A percentile compares a stretch with the other conserved stretches of the same genome.
phyloP scores from a whole-genome alignment of 345 rosid genomes.

The Arabidopsis suecica region DNA sequence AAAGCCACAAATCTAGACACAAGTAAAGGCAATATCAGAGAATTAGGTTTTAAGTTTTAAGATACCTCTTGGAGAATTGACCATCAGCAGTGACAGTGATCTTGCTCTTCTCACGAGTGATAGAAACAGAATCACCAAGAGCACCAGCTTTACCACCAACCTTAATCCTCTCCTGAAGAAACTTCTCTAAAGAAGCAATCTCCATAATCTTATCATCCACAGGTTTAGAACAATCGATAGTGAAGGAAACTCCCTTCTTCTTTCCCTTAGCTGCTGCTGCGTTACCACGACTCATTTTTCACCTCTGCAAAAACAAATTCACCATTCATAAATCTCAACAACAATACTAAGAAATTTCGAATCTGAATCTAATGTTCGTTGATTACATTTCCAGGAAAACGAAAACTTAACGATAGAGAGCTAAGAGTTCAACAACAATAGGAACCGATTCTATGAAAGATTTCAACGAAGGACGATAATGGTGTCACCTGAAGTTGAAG shows the following conservation, averaged over 20 bases:
- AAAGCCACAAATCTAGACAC: not conserved
- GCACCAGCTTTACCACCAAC: conserved; percentile 82
- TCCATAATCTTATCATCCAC: conserved; percentile 58
- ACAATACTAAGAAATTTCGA: not conserved
- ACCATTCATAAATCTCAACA: not conserved
- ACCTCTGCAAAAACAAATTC: conserved; percentile 9
- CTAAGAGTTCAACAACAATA: not conserved
- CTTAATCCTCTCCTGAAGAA: conserved; percentile 80
- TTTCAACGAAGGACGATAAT: not conserved
- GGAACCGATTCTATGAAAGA: not conserved
- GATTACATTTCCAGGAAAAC: not conserved
- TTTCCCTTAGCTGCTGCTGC: conserved; percentile 40
- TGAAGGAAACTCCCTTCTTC: conserved; percentile 49
- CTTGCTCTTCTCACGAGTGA: conserved; percentile 66
- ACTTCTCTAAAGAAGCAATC: conserved; percentile 72
- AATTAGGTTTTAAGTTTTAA: not conserved
- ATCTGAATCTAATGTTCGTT: not conserved
- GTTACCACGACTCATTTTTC: conserved; percentile 46
- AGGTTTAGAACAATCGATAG: conserved; percentile 48
- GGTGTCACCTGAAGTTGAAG: conserved; percentile 16
- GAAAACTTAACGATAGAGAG: not conserved
- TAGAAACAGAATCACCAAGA: conserved; percentile 62
- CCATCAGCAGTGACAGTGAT: conserved; percentile 67
- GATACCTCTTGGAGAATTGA: conserved; percentile 73
- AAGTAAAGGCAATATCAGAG: too few species aligned